Conservation (phyloP, 2,329 filamentous ascomycete genomes). For the Trichoderma sp. region DNA sequence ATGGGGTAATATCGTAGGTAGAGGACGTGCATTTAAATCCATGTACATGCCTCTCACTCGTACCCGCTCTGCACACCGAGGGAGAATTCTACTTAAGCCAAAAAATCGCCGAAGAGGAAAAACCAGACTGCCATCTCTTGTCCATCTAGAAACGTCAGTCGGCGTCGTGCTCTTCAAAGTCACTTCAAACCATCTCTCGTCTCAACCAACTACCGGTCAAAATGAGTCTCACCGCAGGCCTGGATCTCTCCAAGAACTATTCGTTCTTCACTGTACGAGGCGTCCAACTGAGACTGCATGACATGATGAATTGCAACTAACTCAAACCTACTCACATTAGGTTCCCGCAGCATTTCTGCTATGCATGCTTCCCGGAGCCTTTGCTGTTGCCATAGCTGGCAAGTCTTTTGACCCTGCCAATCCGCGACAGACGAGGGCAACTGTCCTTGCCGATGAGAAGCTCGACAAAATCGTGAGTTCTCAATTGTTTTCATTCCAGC, state of each 20-base stretch:
- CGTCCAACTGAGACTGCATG: not conserved
- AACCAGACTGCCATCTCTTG: not conserved
- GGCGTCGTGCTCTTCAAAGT: not conserved
- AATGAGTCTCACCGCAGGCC: constrained; percentile 26
- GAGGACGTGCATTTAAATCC: not conserved
- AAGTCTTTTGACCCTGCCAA: constrained; percentile 39
- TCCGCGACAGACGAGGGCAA: constrained; percentile 36
- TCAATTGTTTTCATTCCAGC: not conserved
- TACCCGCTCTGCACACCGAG: not conserved
- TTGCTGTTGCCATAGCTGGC: constrained; percentile 31
- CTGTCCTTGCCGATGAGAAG: constrained; percentile 32
- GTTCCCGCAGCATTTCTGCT: constrained; percentile 41
- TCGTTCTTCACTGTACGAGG: constrained; percentile 32
- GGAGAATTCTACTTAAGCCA: not conserved
- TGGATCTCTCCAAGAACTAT: constrained; percentile 37
- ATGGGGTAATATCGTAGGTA: not conserved
- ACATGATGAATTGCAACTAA: not conserved
- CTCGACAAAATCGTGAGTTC: constrained; percentile 31
- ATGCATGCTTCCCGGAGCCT: constrained; percentile 36
- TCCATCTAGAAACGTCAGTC: not conserved
- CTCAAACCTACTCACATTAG: constrained; percentile 25
- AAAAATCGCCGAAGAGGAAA: not conserved
- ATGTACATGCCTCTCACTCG: not conserved
- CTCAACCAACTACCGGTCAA: not conserved
- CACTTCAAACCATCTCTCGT: not conserved